Base-by-base conservation (phyloP, 768 basidiomycete species). In the Lactarius quietus region DNA sequence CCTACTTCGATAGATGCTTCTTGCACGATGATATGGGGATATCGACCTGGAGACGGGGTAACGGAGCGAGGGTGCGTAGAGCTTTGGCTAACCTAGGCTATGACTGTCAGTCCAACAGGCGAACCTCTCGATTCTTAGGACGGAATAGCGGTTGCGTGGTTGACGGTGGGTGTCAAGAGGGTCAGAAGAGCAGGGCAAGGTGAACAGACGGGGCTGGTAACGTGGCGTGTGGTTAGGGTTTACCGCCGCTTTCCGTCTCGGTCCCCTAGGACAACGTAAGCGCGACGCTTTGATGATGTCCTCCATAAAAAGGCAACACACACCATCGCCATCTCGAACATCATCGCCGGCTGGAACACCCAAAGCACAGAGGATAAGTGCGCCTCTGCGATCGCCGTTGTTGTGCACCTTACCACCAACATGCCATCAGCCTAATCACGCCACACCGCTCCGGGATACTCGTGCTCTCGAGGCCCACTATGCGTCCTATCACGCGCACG, bases 391-490 rank as follows among this genome's bases (percentile, higher is more conserved):
- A 35, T 55, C 61, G 0, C 62, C 66, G 1, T 72, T 92, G 23
- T 70, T 88, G 28, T 94, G 92, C 75, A 86, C 83, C 6, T 80
- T 95, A 20, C 91, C 93, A 1, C 93, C 93, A 23, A 94, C 92
- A 51, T 95, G 93, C 75, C 84, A 87, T 63, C 80, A 76, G 15
- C 81, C 78, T 66, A 75, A 78, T 69, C 77, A 72, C 1, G 84
- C 90, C 1, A 91, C 90, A 1, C 78, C 80, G n/a, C 81, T 94
- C 52, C 78, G 81, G 2, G 82, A 82, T 70, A 82, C 85, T 53
- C 82, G 81, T 45, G 92, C 92, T 67, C 82, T 94, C 9, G 92
- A 95, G 71, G 75, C 82, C 51, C 93, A 95, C 76, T 94, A 95
- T 72, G 88, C 88, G 38, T 89, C 81, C 20, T 91, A 88, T 72